Evolutionary conservation across 2,329 filamentous ascomycete genomes (phyloP).

Genomic region (Pleurostoma richardsiae): DNA sequence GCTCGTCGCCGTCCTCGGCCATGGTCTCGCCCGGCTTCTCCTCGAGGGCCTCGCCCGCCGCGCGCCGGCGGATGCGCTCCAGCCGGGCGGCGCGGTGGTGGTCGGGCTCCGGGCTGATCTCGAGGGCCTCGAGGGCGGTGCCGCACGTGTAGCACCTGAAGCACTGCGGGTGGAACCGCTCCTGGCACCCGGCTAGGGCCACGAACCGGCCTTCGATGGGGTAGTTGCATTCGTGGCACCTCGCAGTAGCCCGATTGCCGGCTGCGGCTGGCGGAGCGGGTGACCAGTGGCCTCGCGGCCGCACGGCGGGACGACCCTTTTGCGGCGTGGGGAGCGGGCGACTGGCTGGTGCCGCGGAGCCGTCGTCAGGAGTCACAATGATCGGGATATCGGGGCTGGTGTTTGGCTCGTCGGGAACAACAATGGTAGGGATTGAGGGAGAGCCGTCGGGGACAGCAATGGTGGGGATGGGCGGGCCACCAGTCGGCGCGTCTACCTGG

Average conservation of each 20-base stretch:
- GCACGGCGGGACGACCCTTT: conserved; percentile 26
- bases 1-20: conserved; percentile 67
- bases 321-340: conserved; percentile 45
- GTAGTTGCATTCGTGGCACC: conserved; percentile 77
- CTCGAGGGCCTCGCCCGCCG: conserved; percentile 50
- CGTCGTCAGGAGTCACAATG: conserved; percentile 41
- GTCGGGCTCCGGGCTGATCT: conserved; percentile 91
- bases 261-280: conserved; percentile 37
- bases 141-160: conserved; percentile 86
- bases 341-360: conserved; percentile 20
- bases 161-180: conserved; percentile 88
- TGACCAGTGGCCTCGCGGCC: conserved; percentile 53
- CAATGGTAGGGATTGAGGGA: conserved; percentile 38
- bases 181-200: conserved; percentile 64
- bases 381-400: conserved; percentile 25
- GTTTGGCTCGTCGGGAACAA: conserved; percentile 23
- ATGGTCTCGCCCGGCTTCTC: conserved; percentile 60
- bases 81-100: conserved; percentile 65
- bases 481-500: conserved; percentile 34
- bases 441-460: conserved; percentile 39
- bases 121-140: conserved; percentile 86
- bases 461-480: conserved; percentile 37
- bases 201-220: conserved; percentile 90
- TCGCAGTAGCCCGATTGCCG: conserved; percentile 54
- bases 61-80: conserved; percentile 62